Evolutionary conservation across 306 rosid genomes (phyloP), one percentile per base, ranked within the genome.

Genomic region (Dalbergia oliveri): DNA sequence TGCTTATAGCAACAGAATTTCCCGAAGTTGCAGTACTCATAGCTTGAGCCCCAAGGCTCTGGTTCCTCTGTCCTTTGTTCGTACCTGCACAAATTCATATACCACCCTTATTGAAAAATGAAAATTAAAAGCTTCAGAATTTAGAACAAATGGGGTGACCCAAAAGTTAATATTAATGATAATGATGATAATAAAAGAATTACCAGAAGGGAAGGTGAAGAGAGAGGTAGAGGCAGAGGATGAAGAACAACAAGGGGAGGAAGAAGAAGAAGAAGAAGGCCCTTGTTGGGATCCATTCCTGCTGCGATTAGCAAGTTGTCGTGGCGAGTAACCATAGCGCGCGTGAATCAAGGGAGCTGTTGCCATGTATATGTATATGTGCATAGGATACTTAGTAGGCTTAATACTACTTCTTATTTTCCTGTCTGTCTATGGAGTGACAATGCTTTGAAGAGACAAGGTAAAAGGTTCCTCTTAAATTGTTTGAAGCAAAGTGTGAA

Each of bases 21-120:
- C 90, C 95, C 13, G 60, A 81, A 37, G 82, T 82, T 11, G 90
- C 72, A 34, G 84, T 78, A 82, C 90, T 84, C 97, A 90, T 91
- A 68, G 89, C 89, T 73, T 86, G 90, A 43, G 87, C 84, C 81
- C 83, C 76, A 74, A 76, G 75, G 66, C 78, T 85, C 37, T 84
- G 86, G 66, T 78, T 76, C 63, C 87, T 87, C 81, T 81, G 81
- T 82, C 63, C 81, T 78, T 72, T 84, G 58, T 77, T 86, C 63
- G 69, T 39, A 39, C 92, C 94, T 91, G 82, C 85, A 89, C 41
- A 69, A 51, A 66, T 72, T 75, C 44, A 76, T 69, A 64, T 33
- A 50, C 23, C 6, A 4, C 10, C 57, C 58, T 84, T 49, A n/a
- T 58, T 18, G 23, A 13, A 60, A 69, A 73, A 26, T 67, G 67